These are phyloP conservation scores for Ascochyta rabiei DNA, from an alignment of 2,329 filamentous ascomycete species.

Conservation along the genomic window DNA sequence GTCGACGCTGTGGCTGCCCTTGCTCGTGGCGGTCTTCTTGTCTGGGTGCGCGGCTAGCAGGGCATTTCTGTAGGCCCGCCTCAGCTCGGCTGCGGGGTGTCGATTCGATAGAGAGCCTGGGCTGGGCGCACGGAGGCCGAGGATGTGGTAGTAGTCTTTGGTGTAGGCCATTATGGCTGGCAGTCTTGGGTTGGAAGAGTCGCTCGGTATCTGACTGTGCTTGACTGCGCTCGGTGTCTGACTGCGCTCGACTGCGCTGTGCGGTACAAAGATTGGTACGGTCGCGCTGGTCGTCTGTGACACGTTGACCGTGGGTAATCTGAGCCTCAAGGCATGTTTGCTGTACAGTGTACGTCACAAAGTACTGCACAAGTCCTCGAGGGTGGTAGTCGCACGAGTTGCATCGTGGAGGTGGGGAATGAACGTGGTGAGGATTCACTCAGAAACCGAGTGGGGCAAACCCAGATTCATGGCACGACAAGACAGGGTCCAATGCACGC, in stretches of 20 bases:
- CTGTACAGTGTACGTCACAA: not conserved
- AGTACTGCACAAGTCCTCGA: not conserved
- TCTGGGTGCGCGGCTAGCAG: slow-evolving; percentile 66
- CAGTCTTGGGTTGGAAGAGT: not conserved
- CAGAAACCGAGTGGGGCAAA: slow-evolving; percentile 9
- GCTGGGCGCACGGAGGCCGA: slow-evolving; percentile 26
- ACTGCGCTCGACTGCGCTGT: not conserved
- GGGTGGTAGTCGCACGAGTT: not conserved
- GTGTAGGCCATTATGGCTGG: slow-evolving; percentile 28
- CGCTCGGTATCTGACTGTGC: not conserved
- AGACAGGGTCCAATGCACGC: not conserved
- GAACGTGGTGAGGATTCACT: slow-evolving; percentile 4
- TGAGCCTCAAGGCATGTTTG: slow-evolving; percentile 5
- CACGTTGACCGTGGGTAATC: slow-evolving; percentile 1
- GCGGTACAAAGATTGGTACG: not conserved
- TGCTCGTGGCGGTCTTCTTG: slow-evolving; percentile 45
- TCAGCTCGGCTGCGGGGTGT: slow-evolving; percentile 14
- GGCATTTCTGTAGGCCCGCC: slow-evolving; percentile 61
- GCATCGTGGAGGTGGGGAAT: slow-evolving; percentile 1
- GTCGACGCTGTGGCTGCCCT: slow-evolving; percentile 56
- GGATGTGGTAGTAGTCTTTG: slow-evolving; percentile 40
- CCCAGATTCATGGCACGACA: slow-evolving; percentile 2
- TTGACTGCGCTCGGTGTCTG: not conserved
- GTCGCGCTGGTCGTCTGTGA: not conserved
- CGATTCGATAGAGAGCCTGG: not conserved